Evolutionary conservation across 805 yeast genomes (phyloP).

Genomic region (Lipomyces sp.): DNA sequence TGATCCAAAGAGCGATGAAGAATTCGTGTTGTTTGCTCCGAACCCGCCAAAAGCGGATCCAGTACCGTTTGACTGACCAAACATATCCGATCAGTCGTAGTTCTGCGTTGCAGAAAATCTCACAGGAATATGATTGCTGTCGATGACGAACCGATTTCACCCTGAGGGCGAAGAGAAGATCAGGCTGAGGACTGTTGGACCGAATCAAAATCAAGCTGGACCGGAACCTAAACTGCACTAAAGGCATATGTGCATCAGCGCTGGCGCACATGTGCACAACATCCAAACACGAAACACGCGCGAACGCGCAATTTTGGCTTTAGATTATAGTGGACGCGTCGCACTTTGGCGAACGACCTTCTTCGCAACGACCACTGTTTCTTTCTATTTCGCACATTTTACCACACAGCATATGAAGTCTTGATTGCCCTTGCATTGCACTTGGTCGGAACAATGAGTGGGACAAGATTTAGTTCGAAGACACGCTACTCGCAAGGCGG

Average conservation of each 20-base stretch:
- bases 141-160: no score
- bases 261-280: background rate
- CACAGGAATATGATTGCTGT: no score
- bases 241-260: background rate
- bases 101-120: background rate
- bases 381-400: no score
- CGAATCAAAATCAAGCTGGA: background rate
- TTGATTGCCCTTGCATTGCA: no score
- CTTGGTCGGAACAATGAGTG: no score
- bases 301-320: no score
- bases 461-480: no score
- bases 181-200: background rate
- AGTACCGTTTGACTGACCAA: constrained; percentile 25
- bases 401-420: no score
- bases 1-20: constrained; percentile 21
- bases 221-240: background rate
- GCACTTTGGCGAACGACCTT: no score
- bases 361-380: no score
- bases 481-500: constrained; percentile 10
- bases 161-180: no score
- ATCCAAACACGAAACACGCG: background rate
- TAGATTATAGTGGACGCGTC: no score
- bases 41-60: constrained; percentile 30
- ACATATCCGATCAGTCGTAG: constrained; percentile 9
- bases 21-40: constrained; percentile 15